phyloP scores from a whole-genome alignment of 2,329 filamentous ascomycete species.

The Diaporthe humulicola region DNA sequence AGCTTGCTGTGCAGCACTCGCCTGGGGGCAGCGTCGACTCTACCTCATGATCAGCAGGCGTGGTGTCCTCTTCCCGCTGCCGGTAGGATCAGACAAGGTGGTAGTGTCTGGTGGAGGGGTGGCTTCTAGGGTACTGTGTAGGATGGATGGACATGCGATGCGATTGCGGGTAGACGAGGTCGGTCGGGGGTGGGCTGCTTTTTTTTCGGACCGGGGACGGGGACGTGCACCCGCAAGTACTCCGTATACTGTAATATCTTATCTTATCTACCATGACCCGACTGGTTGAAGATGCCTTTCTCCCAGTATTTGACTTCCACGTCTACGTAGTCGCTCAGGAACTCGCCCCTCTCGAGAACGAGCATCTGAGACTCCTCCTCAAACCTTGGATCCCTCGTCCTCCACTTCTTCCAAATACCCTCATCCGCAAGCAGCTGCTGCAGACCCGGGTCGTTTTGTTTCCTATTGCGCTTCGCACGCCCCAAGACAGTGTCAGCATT shows the following conservation, averaged over 20 bases:
- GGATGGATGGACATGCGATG: too few species aligned
- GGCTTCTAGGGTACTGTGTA: too few species aligned
- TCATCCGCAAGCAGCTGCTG: too few species aligned
- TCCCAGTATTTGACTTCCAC: neutral
- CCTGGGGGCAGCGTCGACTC: slow-evolving; percentile 21
- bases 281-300: neutral
- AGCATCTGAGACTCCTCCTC: neutral
- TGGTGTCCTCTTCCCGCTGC: neutral
- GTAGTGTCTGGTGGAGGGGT: neutral
- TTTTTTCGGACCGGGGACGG: too few species aligned
- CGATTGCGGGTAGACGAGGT: neutral
- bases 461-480: too few species aligned
- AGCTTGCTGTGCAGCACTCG: slow-evolving; percentile 22
- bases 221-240: too few species aligned
- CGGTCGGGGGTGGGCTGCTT: neutral
- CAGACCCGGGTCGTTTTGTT: too few species aligned
- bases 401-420: too few species aligned
- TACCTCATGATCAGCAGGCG: slow-evolving; percentile 29
- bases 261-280: too few species aligned
- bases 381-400: too few species aligned
- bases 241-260: too few species aligned
- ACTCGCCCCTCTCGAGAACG: neutral
- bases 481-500: too few species aligned
- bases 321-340: neutral
- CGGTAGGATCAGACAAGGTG: neutral